Base-by-base conservation (phyloP, 768 basidiomycete species). In the Agaricus blazei region DNA sequence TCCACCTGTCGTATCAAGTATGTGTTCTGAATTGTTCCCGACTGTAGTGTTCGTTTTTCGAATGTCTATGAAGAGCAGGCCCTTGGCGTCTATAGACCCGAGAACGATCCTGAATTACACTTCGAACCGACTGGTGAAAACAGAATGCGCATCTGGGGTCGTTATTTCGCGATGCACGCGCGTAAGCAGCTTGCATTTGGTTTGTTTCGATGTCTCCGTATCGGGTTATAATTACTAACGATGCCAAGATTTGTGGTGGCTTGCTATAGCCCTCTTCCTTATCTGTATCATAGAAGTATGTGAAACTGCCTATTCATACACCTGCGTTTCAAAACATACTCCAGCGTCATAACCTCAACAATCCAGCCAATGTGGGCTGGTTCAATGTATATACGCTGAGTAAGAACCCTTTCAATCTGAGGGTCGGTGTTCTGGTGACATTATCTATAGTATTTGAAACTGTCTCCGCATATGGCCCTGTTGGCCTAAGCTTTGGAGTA, bases 61-160 rank as follows among this genome's bases (percentile, higher is more conserved):
- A 92, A 93, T 61, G 91, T 92, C 0, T 97, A 98, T 65, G 96
- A 99, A 68, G 95, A 97, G 63, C 84, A 82, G 51, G 94, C 93
- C 0, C 78, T 98, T 24, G 96, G 93, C 2, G 72, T 95, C 44
- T 94, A 81, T 11, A 74, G 78, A 0, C 70, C 80, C n/a, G 73
- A 76, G 12, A 73, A 73, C 15, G 69, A 72, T 34, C 34, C 34
- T 11, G 34, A 34, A 34, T 1, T 34, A 34, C 3, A 4, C 9
- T 81, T 81, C 46, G 62, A 74, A 24, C 60, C 72, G 1, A 59
- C 66, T 28, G 81, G 81, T 7, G 70, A 74, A 40, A 55, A 34
- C 12, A 75, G 85, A 41, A 78, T 83, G 48, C 76, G 78, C 1
- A 79, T 87, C 12, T 90, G 88, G 88, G 80, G 88, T 59, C 80